Evolutionary conservation across 148 eudicot species (phyloP).

Genomic region (Cornus controversa): DNA sequence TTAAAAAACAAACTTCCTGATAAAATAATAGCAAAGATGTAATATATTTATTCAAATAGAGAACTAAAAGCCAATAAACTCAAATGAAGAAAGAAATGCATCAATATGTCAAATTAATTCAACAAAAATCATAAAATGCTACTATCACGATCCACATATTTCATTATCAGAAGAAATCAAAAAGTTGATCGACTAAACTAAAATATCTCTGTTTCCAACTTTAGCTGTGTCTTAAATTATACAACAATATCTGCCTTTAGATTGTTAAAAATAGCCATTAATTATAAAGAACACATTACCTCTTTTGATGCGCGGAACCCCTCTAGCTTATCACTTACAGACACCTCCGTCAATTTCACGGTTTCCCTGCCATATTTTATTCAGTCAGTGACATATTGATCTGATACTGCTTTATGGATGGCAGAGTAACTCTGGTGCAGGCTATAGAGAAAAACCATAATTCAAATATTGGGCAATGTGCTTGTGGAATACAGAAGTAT

Average conservation of each 20-base stretch:
- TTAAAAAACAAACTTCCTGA: too few species aligned
- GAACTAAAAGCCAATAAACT: too few species aligned
- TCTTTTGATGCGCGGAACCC: slow-evolving; percentile 91
- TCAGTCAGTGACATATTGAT: not conserved
- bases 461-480: not conserved
- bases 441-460: not conserved
- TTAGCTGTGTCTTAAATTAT: not conserved
- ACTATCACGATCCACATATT: not conserved
- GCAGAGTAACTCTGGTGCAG: slow-evolving; percentile 1
- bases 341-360: slow-evolving; percentile 72
- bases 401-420: not conserved
- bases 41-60: too few species aligned
- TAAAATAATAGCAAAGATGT: too few species aligned
- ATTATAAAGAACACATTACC: slow-evolving; percentile 39
- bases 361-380: slow-evolving; percentile 47
- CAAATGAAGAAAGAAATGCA: not conserved
- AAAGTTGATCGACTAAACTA: not conserved
- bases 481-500: not conserved
- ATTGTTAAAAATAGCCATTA: not conserved
- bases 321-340: slow-evolving; percentile 97
- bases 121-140: not conserved
- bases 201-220: slow-evolving; percentile 1
- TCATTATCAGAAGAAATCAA: not conserved
- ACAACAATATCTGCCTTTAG: not conserved
- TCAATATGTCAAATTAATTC: not conserved